Evolutionary conservation across 2,329 filamentous ascomycete genomes (phyloP).

Genomic region (Fusarium concolor): DNA sequence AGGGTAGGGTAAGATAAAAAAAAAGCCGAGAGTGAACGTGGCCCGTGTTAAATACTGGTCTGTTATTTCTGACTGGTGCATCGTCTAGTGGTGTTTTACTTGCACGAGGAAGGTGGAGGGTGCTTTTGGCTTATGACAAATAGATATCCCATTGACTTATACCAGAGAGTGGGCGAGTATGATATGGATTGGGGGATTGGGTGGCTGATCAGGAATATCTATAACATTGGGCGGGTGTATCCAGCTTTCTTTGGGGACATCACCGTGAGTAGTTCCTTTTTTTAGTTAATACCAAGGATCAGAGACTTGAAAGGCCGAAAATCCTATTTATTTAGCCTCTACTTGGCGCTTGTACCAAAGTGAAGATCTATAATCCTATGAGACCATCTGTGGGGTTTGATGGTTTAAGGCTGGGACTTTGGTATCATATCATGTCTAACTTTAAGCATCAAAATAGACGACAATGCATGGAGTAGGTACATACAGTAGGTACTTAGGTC

Average conservation of each 20-base stretch:
- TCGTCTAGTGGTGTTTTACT: conserved; percentile 34
- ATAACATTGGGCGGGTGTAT: conserved; percentile 11
- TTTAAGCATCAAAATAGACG: neutral
- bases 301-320: conserved; percentile 12
- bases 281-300: conserved; percentile 34
- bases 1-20: conserved; percentile 8
- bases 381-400: neutral
- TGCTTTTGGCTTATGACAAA: conserved; percentile 36
- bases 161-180: conserved; percentile 30
- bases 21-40: neutral
- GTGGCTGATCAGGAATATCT: conserved; percentile 31
- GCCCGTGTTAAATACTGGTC: conserved; percentile 18
- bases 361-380: neutral
- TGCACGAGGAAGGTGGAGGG: conserved; percentile 22
- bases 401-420: conserved; percentile 12
- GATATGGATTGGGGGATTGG: conserved; percentile 3
- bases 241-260: conserved; percentile 12
- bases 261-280: conserved; percentile 8
- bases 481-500: neutral
- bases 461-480: neutral
- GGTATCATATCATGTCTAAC: neutral
- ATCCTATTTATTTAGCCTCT: conserved; percentile 11
- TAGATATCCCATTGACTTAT: conserved; percentile 46
- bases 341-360: neutral
- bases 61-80: conserved; percentile 35